Evolutionary conservation across 2,329 filamentous ascomycete species (phyloP).

Genomic region (Ceratocystis lukuohia): DNA sequence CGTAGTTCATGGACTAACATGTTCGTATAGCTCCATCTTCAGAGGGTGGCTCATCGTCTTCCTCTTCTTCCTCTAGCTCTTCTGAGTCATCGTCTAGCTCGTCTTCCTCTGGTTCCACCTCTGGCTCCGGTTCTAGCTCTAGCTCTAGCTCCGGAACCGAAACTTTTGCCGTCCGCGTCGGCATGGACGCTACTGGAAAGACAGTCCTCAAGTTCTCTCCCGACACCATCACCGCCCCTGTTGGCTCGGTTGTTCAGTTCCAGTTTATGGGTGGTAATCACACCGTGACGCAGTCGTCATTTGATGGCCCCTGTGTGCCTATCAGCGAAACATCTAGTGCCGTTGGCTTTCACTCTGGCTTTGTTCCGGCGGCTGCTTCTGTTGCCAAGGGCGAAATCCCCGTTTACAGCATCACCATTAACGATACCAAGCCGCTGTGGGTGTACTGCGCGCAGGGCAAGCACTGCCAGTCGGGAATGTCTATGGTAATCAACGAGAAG

Average conservation of each 20-base stretch:
- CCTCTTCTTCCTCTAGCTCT: background rate
- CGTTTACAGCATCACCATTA: slow-evolving; percentile 58
- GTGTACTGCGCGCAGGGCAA: slow-evolving; percentile 61
- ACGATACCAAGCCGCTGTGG: slow-evolving; percentile 60
- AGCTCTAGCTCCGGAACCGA: slow-evolving; percentile 5
- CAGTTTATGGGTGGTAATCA: slow-evolving; percentile 58
- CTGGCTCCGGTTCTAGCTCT: background rate
- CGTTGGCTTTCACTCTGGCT: slow-evolving; percentile 53
- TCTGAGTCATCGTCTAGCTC: background rate
- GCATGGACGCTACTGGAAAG: slow-evolving; percentile 37
- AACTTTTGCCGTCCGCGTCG: slow-evolving; percentile 42
- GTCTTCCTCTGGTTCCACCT: background rate
- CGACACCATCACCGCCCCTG: slow-evolving; percentile 50
- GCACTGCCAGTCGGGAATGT: slow-evolving; percentile 66
- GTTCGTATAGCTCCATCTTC: background rate
- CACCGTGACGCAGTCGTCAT: slow-evolving; percentile 65
- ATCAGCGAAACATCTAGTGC: slow-evolving; percentile 40
- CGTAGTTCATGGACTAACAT: background rate
- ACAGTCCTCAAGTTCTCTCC: slow-evolving; percentile 48
- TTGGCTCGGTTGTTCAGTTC: slow-evolving; percentile 56
- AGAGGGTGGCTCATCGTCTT: background rate
- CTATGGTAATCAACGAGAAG: slow-evolving; percentile 64
- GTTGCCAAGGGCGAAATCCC: slow-evolving; percentile 39
- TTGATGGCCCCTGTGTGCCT: slow-evolving; percentile 46
- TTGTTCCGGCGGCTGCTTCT: slow-evolving; percentile 47